phyloP scores from a whole-genome alignment of 352 stramenopile genomes.

The Globisporangium orthogonon region DNA sequence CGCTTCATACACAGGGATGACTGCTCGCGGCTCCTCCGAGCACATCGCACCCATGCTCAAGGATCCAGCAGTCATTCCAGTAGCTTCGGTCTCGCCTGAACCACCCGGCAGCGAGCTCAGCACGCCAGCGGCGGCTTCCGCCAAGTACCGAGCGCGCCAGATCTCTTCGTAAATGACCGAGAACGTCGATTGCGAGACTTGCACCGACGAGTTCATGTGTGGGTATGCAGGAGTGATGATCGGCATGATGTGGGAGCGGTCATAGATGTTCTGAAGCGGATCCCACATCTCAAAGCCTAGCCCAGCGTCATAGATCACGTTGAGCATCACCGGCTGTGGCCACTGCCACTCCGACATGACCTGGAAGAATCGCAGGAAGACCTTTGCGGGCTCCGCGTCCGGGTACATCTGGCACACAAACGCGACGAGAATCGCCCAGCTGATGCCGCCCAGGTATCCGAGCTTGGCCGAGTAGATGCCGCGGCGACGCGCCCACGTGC shows the following conservation, averaged over 20 bases:
- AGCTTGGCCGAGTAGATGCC: constrained; percentile 97
- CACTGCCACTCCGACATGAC: constrained; percentile 82
- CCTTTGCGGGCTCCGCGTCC: constrained; percentile 54
- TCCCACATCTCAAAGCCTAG: constrained; percentile 88
- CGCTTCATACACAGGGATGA: background rate
- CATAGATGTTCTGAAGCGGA: constrained; percentile 70
- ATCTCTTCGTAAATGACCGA: constrained; percentile 92
- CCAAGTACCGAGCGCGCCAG: constrained; percentile 65
- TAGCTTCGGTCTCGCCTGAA: constrained; percentile 2
- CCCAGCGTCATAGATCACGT: constrained; percentile 81
- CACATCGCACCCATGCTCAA: background rate
- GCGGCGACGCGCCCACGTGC: constrained; percentile 74
- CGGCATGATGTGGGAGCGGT: constrained; percentile 95
- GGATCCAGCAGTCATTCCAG: too few relatives aligned
- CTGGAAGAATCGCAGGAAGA: constrained; percentile 82
- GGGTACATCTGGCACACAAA: constrained; percentile 92
- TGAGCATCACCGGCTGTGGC: constrained; percentile 76
- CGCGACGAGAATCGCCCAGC: constrained; percentile 96
- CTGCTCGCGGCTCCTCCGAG: background rate
- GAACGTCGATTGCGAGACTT: constrained; percentile 92
- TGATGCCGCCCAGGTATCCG: constrained; percentile 96
- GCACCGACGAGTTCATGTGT: constrained; percentile 97
- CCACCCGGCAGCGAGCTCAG: constrained; percentile 28
- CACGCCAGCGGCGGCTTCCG: constrained; percentile 50
- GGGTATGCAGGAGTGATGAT: constrained; percentile 98